These are phyloP conservation scores for Blastobotrys persicus DNA, from an alignment of 1,139 yeast species.

Conservation along the genomic window DNA sequence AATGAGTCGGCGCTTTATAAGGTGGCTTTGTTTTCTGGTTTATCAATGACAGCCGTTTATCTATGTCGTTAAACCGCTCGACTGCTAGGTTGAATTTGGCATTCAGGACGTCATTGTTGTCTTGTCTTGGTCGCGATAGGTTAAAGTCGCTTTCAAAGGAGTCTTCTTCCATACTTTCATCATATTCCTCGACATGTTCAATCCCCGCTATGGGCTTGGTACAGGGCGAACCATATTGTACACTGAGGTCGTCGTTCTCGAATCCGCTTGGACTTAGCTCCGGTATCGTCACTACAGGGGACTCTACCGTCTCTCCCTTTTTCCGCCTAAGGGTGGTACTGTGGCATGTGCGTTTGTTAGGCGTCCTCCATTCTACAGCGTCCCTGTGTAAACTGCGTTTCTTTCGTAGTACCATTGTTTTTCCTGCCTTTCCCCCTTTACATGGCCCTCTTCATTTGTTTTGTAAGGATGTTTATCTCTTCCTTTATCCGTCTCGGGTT, in stretches of 20 bases:
- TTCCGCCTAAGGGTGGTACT: not conserved
- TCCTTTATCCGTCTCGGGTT: not conserved
- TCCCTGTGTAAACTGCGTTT: not conserved
- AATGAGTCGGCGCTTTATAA: not conserved
- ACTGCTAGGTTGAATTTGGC: not conserved
- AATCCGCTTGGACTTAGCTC: not conserved
- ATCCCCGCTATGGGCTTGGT: not conserved
- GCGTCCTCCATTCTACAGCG: not conserved
- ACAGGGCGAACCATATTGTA: conserved; percentile 1
- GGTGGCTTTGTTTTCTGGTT: not conserved
- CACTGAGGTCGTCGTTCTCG: not conserved
- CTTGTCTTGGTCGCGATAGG: not conserved
- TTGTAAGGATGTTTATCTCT: not conserved
- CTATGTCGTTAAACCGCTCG: conserved; percentile 3
- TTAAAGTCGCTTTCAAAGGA: not conserved
- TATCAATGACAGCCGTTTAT: not conserved
- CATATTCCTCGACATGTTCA: conserved; percentile 2
- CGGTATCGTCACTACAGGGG: not conserved
- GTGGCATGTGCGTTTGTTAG: not conserved
- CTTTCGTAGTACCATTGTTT: not conserved
- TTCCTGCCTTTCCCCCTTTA: not conserved
- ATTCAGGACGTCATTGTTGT: conserved; percentile 5
- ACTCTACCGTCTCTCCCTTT: not conserved
- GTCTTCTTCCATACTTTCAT: conserved; percentile 1
- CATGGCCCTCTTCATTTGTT: not conserved